phyloP scores from a whole-genome alignment of 2,329 filamentous ascomycete genomes.

The Epichloe bromicola region DNA sequence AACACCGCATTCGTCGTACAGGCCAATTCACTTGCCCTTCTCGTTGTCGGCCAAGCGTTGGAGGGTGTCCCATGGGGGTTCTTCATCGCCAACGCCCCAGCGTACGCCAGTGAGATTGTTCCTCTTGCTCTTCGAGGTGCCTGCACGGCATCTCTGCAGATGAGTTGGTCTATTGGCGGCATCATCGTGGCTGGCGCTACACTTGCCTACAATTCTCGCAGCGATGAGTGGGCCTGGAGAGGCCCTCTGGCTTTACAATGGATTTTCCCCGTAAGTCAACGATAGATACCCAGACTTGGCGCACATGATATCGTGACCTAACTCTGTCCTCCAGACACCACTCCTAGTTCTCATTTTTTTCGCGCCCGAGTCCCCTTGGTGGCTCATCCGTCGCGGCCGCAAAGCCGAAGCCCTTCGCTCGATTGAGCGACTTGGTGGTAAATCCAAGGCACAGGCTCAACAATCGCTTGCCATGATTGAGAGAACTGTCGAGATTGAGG shows the following conservation, averaged over 20 bases:
- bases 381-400: constrained; percentile 37
- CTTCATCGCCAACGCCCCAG: constrained; percentile 49
- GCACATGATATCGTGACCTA: neutral
- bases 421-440: constrained; percentile 28
- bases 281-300: neutral
- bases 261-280: constrained; percentile 32
- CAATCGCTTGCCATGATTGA: constrained; percentile 43
- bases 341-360: constrained; percentile 38
- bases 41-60: constrained; percentile 40
- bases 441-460: constrained; percentile 8
- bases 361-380: constrained; percentile 39
- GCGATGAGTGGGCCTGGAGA: constrained; percentile 17
- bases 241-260: constrained; percentile 44
- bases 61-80: constrained; percentile 50
- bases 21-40: constrained; percentile 23
- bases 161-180: constrained; percentile 49
- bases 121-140: constrained; percentile 43
- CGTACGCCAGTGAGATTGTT: constrained; percentile 47
- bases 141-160: constrained; percentile 46
- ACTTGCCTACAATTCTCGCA: constrained; percentile 33
- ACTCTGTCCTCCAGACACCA: constrained; percentile 23
- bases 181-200: constrained; percentile 46
- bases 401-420: constrained; percentile 28
- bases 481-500: constrained; percentile 41
- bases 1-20: neutral